Evolutionary conservation across 495 filamentous ascomycete genomes (phyloP), one percentile per base, ranked within the genome.

Genomic region (Annulohypoxylon stygium): DNA sequence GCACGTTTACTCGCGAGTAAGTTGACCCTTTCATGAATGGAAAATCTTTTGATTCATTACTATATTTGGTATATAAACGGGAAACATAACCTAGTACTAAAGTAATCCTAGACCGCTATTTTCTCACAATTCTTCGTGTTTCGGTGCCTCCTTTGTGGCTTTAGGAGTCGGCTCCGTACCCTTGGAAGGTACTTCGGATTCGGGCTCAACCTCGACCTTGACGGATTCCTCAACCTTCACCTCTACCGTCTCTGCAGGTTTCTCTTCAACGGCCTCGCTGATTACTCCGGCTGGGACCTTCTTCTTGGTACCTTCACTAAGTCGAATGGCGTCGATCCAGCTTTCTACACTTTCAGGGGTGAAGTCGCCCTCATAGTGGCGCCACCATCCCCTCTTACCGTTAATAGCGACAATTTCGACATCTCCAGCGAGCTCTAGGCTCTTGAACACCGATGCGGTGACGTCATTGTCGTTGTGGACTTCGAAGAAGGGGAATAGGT

Each of bases 321-420:
- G 83, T 25, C 92, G 88, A 71, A 98, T 93, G 2, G 86, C 88
- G 78, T 99, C 96, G 69, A 98, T 86, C 94, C 94, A 98, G 61
- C 84, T 83, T 80, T 97, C 93, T 39, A 98, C 81, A 9, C 86
- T 85, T 36, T 85, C 84, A 34, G 86, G 77, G 10, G 83, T 85
- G 68, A 89, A 93, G 23, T 90, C 87, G 4, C 83, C 81, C 39
- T 85, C 81, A 74, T 91, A 97, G 41, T 86, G 88, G 69, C 92
- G 89, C 87, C 90, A 97, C 97, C 96, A 98, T 23, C 89, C 89
- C 39, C 94, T 86, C 71, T 93, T 90, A 8, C 89, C 93, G 80
- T 97, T 98, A 41, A 97, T 75, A 9, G 93, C 94, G 39, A 98
- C 82, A 41, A 98, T 76, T 71, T 95, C 90, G 1, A 86, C 76